Evolutionary conservation across 768 basidiomycete genomes (phyloP).

Genomic region (Lactarius quietus): DNA sequence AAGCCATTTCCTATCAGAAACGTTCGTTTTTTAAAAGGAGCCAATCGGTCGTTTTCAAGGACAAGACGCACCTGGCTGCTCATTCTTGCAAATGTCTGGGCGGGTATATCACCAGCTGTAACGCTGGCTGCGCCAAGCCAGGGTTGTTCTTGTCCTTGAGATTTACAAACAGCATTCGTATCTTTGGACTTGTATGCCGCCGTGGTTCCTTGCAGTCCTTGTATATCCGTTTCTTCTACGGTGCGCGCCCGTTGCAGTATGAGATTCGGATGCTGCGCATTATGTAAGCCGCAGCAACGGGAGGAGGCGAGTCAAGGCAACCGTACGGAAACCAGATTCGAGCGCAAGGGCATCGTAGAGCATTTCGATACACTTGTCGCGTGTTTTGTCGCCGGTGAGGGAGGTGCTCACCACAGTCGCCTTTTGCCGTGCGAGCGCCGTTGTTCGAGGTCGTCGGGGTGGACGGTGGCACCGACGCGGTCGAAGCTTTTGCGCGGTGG

Average conservation of each 20-base stretch:
- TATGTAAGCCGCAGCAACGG: constrained; percentile 4
- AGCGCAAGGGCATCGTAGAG: constrained; percentile 87
- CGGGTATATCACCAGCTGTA: no score
- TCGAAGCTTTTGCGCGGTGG: constrained; percentile 20
- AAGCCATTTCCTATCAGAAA: no score
- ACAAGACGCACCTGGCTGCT: no score
- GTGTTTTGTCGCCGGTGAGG: constrained; percentile 62
- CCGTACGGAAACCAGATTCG: constrained; percentile 85
- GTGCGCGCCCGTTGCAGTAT: constrained; percentile 62
- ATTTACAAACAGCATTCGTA: constrained; percentile 87
- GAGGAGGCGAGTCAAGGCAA: constrained; percentile 28
- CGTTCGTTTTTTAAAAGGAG: no score
- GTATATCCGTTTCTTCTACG: constrained; percentile 69
- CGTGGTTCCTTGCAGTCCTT: constrained; percentile 41
- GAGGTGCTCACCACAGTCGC: constrained; percentile 61
- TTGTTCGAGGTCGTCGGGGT: constrained; percentile 31
- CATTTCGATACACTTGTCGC: constrained; percentile 86
- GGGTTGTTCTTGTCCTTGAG: constrained; percentile 96
- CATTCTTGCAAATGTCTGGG: no score
- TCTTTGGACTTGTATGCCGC: constrained; percentile 67
- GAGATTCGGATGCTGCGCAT: constrained; percentile 57
- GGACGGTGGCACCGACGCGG: constrained; percentile 18
- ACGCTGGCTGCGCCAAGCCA: constrained; percentile 67
- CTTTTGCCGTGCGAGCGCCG: constrained; percentile 54
- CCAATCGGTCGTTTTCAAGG: no score